Evolutionary conservation across 1,139 yeast genomes (phyloP).

Genomic region (Debaryomyces sp.): DNA sequence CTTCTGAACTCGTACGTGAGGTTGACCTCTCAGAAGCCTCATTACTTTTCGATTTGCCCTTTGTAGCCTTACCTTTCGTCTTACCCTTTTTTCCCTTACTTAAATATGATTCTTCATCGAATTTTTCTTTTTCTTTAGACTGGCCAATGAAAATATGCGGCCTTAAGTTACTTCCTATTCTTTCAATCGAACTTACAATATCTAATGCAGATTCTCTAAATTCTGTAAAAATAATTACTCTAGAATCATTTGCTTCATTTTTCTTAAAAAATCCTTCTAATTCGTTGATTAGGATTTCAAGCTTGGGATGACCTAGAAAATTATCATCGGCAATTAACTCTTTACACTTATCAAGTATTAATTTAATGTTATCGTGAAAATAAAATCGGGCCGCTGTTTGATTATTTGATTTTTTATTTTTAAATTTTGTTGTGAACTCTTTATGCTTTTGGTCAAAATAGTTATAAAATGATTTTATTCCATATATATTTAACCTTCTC

Average conservation of each 20-base stretch:
- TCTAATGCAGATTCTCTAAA: conserved; percentile 88
- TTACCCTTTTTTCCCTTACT: conserved; percentile 36
- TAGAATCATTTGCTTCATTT: conserved; percentile 47
- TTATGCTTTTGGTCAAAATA: conserved; percentile 60
- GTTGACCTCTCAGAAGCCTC: conserved; percentile 14
- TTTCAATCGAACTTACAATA: conserved; percentile 68
- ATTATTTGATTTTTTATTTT: conserved; percentile 53
- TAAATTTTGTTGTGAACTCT: conserved; percentile 62
- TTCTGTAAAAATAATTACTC: conserved; percentile 87
- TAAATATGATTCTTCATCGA: conserved; percentile 53
- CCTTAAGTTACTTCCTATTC: conserved; percentile 37
- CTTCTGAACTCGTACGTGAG: conserved; percentile 47
- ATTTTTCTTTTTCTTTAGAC: conserved; percentile 57
- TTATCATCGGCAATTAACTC: conserved; percentile 38
- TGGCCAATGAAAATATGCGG: conserved; percentile 96
- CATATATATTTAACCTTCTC: conserved; percentile 74
- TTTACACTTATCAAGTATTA: conserved; percentile 50
- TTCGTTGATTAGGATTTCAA: conserved; percentile 61
- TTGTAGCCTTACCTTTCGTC: conserved; percentile 23
- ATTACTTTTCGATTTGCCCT: conserved; percentile 22
- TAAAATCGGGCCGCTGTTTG: conserved; percentile 64
- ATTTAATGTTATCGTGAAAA: conserved; percentile 49
- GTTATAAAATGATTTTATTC: conserved; percentile 72
- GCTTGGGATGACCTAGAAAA: conserved; percentile 75
- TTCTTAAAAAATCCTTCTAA: conserved; percentile 55